These are phyloP conservation scores for Pseudopithomyces maydicus DNA, from an alignment of 2,329 filamentous ascomycete species.

Conservation along the genomic window DNA sequence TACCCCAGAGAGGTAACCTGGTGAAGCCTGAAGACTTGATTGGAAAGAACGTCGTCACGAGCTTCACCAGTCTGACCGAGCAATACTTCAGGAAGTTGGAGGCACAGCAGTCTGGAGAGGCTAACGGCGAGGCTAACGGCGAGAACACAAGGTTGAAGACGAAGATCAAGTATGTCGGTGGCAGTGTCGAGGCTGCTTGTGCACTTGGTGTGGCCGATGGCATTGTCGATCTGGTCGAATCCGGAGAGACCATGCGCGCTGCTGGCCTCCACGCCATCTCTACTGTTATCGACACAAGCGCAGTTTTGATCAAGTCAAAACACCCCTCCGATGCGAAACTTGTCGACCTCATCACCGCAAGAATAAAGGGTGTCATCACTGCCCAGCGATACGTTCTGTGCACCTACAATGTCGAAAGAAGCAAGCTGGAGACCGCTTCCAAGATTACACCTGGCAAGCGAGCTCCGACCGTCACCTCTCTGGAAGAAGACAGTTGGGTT, in stretches of 20 bases:
- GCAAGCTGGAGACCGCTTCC: slow-evolving; percentile 68
- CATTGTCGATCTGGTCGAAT: slow-evolving; percentile 97
- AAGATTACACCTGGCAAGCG: slow-evolving; percentile 91
- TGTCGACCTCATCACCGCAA: slow-evolving; percentile 80
- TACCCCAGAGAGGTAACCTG: slow-evolving; percentile 81
- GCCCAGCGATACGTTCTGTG: slow-evolving; percentile 94
- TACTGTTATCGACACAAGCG: slow-evolving; percentile 85
- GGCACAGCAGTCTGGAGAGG: slow-evolving; percentile 45
- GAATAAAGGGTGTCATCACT: slow-evolving; percentile 92
- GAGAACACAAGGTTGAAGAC: slow-evolving; percentile 70
- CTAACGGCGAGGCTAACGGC: slow-evolving; percentile 23
- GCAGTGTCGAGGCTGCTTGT: slow-evolving; percentile 96
- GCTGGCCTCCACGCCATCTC: slow-evolving; percentile 93
- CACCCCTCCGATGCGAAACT: slow-evolving; percentile 78
- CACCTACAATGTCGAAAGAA: slow-evolving; percentile 89
- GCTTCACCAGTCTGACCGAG: slow-evolving; percentile 83
- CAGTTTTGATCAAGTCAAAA: slow-evolving; percentile 90
- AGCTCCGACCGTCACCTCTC: slow-evolving; percentile 85
- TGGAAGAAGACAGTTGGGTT: slow-evolving; percentile 91
- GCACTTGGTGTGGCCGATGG: slow-evolving; percentile 94
- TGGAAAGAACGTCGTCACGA: slow-evolving; percentile 92
- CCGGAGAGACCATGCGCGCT: slow-evolving; percentile 96
- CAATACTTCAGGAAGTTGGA: slow-evolving; percentile 86
- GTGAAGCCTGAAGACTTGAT: slow-evolving; percentile 75
- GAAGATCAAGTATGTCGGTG: slow-evolving; percentile 91